These are phyloP conservation scores for Penicillium sp. DNA, from an alignment of 2,329 filamentous ascomycete species.

Conservation along the genomic window DNA sequence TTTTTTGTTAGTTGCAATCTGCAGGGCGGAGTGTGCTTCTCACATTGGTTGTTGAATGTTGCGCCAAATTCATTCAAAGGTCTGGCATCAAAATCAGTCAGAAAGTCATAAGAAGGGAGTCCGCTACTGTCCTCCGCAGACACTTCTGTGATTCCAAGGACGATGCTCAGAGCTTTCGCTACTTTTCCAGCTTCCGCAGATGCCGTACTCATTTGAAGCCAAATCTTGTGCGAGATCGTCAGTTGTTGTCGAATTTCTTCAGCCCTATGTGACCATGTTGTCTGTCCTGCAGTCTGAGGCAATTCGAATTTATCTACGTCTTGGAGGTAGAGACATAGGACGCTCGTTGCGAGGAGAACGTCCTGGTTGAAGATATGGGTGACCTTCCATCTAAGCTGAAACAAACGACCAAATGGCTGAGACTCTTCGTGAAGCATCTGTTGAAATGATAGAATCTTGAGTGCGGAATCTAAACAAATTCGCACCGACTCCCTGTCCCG, in stretches of 20 bases:
- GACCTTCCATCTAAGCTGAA: conserved; percentile 4
- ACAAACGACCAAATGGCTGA: neutral
- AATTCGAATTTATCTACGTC: neutral
- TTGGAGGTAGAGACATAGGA: conserved; percentile 4
- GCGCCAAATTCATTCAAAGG: neutral
- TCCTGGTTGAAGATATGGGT: conserved; percentile 6
- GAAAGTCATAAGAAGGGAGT: neutral
- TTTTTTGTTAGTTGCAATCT: neutral
- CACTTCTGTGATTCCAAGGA: neutral
- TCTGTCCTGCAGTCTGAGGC: neutral
- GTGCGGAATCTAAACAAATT: neutral
- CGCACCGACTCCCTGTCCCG: neutral
- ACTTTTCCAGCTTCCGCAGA: conserved; percentile 3
- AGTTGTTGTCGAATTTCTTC: conserved; percentile 4
- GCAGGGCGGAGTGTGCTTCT: neutral
- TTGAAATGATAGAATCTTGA: neutral
- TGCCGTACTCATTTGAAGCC: neutral
- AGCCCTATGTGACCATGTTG: neutral
- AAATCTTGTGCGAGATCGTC: neutral
- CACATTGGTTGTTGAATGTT: neutral
- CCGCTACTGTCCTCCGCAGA: neutral
- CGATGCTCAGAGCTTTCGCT: conserved; percentile 3
- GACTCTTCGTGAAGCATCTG: conserved; percentile 4
- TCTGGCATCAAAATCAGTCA: neutral
- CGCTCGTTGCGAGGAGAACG: neutral